These are phyloP conservation scores for Seiridium unicorne DNA, from an alignment of 2,329 filamentous ascomycete genomes.

Conservation along the genomic window DNA sequence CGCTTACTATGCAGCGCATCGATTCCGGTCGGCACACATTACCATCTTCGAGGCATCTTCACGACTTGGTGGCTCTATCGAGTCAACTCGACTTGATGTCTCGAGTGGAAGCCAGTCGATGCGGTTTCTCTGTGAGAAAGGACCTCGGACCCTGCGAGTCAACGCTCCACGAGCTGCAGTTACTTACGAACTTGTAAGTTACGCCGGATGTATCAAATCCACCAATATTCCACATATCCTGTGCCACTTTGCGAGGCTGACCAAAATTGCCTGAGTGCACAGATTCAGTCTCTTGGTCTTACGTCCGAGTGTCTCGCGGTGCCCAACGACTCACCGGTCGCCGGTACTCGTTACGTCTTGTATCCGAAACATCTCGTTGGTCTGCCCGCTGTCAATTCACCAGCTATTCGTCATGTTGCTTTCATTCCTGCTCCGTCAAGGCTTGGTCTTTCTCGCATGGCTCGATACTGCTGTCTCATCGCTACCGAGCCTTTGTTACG, in stretches of 20 bases:
- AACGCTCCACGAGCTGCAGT: conserved; percentile 10
- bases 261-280: background rate
- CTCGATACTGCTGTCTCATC: background rate
- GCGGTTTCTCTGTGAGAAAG: conserved; percentile 7
- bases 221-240: background rate
- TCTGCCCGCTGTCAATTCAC: conserved; percentile 8
- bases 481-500: conserved; percentile 10
- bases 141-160: conserved; percentile 10
- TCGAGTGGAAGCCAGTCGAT: background rate
- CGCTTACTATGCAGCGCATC: conserved; percentile 8
- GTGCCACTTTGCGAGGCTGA: background rate
- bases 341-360: conserved; percentile 9
- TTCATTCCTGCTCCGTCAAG: conserved; percentile 9
- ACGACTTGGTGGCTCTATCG: conserved; percentile 7
- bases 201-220: too few relatives aligned
- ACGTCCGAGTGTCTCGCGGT: conserved; percentile 4
- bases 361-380: conserved; percentile 10
- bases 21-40: conserved; percentile 8
- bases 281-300: conserved; percentile 10
- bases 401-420: conserved; percentile 6
- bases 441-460: conserved; percentile 1
- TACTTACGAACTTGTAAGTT: conserved; percentile 12
- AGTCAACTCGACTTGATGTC: conserved; percentile 3
- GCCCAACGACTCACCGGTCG: background rate
- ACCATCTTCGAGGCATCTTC: conserved; percentile 8